Conservation (phyloP, 352 stramenopile genomes). For the Phytophthora aleatoria region DNA sequence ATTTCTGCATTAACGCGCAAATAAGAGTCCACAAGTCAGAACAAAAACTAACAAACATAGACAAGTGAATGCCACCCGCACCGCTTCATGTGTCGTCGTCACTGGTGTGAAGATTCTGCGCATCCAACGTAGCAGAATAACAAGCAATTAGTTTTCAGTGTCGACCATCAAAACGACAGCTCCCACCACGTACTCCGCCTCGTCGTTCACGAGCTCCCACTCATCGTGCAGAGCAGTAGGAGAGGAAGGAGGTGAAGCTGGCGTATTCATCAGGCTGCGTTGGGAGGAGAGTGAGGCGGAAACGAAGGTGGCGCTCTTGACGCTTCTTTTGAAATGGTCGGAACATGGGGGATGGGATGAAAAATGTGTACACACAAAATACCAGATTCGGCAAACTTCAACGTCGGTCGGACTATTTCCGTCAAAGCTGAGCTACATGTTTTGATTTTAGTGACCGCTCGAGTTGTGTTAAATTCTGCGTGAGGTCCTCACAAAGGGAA, state of each 20-base stretch:
- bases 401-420: conserved; percentile 10
- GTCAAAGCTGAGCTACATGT: not conserved
- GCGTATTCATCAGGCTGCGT: conserved; percentile 26
- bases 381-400: conserved; percentile 25
- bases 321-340: conserved; percentile 23
- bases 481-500: too few relatives aligned
- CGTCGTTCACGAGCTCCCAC: conserved; percentile 74
- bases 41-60: not conserved
- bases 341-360: conserved; percentile 15
- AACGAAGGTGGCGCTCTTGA: not conserved
- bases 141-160: not conserved
- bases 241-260: conserved; percentile 23
- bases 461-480: too few relatives aligned
- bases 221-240: conserved; percentile 47
- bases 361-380: conserved; percentile 15
- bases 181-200: conserved; percentile 55
- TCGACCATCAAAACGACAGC: conserved; percentile 12
- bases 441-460: too few relatives aligned
- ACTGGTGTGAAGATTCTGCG: conserved; percentile 52
- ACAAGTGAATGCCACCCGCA: not conserved
- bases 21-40: conserved; percentile 10
- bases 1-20: conserved; percentile 16
- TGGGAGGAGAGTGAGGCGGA: conserved; percentile 6
- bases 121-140: conserved; percentile 18
- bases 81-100: conserved; percentile 25